Conservation (phyloP, 495 filamentous ascomycete species). For the Penicillium nucicola region DNA sequence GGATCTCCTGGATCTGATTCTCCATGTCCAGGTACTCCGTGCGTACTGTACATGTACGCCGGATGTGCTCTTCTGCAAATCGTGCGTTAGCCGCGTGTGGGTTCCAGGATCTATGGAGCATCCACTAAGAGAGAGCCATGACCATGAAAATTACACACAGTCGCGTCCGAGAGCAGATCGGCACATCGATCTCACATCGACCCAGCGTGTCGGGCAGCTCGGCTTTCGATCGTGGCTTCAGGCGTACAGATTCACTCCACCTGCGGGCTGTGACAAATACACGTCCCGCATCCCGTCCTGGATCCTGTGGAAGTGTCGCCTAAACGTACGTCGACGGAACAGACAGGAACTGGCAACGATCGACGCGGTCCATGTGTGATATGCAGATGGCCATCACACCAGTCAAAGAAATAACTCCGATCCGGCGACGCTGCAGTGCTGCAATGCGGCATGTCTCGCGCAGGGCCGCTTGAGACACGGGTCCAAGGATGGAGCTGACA, state of each 20-base stretch:
- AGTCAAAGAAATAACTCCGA: too few relatives aligned
- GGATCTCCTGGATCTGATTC: too few relatives aligned
- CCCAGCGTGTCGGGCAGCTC: slow-evolving; percentile 2
- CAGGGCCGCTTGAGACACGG: background rate
- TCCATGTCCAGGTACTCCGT: too few relatives aligned
- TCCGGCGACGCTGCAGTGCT: too few relatives aligned
- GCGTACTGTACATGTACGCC: too few relatives aligned
- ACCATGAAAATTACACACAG: background rate
- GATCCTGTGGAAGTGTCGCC: background rate
- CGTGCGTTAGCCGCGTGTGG: background rate
- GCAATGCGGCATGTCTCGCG: background rate
- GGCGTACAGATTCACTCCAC: background rate
- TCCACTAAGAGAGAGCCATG: background rate
- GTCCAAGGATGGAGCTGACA: background rate
- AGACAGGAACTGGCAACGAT: slow-evolving; percentile 7
- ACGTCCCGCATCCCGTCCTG: background rate
- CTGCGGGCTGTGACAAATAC: slow-evolving; percentile 16
- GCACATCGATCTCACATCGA: slow-evolving; percentile 15
- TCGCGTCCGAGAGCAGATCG: slow-evolving; percentile 7
- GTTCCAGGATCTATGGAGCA: slow-evolving; percentile 8
- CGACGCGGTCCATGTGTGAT: background rate
- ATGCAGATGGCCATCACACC: too few relatives aligned
- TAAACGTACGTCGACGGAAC: background rate
- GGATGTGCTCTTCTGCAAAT: background rate
- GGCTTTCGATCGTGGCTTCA: slow-evolving; percentile 8